Conservation (phyloP, 2,329 filamentous ascomycete genomes). For the Aspergillaceae sp. region DNA sequence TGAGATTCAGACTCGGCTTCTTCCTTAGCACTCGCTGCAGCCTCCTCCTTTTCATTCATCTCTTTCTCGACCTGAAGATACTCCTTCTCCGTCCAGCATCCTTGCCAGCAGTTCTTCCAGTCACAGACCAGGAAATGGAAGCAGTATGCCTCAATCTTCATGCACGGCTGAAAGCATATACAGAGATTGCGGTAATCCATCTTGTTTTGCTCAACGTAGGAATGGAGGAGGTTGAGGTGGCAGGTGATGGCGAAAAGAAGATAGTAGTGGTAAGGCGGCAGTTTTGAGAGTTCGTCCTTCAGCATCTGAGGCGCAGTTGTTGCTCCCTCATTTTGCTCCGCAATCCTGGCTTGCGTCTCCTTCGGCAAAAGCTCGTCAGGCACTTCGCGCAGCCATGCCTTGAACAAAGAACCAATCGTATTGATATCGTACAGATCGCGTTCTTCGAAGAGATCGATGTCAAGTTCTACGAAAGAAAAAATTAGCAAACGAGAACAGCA, state of each 20-base stretch:
- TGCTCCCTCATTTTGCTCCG: constrained; percentile 68
- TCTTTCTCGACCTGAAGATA: constrained; percentile 55
- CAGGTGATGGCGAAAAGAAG: constrained; percentile 95
- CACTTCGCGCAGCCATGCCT: constrained; percentile 90
- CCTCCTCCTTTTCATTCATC: constrained; percentile 26
- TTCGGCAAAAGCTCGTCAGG: constrained; percentile 91
- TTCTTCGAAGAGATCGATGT: constrained; percentile 84
- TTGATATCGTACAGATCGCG: constrained; percentile 90
- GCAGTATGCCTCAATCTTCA: constrained; percentile 91
- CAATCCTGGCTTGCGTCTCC: constrained; percentile 67
- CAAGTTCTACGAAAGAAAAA: constrained; percentile 51
- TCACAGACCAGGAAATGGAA: constrained; percentile 93
- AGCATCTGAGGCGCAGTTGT: constrained; percentile 76
- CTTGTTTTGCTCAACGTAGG: constrained; percentile 91
- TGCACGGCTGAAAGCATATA: constrained; percentile 94
- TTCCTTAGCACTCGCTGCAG: constrained; percentile 16
- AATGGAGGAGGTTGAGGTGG: constrained; percentile 82
- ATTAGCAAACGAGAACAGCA: neutral
- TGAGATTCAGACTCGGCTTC: constrained; percentile 10
- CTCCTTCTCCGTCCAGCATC: constrained; percentile 80
- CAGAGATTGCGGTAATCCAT: constrained; percentile 96
- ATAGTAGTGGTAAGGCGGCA: constrained; percentile 97
- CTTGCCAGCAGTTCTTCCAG: constrained; percentile 96
- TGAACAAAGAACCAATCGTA: constrained; percentile 91
- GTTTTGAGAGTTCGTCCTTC: constrained; percentile 81